These are phyloP conservation scores for Vigna nakashimae DNA, from an alignment of 306 rosid genomes.

Conservation along the genomic window DNA sequence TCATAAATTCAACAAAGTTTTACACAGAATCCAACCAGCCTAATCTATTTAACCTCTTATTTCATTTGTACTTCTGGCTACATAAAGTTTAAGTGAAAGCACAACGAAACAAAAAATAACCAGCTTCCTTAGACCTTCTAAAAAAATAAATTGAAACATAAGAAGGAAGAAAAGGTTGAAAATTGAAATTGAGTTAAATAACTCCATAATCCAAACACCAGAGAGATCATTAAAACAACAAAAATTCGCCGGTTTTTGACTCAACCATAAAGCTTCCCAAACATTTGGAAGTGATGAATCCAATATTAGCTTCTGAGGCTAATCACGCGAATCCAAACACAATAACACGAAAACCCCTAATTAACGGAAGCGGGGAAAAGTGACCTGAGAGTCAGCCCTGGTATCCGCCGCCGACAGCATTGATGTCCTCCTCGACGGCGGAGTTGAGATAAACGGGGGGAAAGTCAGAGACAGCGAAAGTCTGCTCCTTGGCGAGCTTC, in stretches of 20 bases:
- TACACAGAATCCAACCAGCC: not conserved
- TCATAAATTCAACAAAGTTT: slow-evolving; percentile 1
- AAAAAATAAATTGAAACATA: not conserved
- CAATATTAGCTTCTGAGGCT: not conserved
- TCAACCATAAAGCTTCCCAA: not conserved
- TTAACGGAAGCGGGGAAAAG: not conserved
- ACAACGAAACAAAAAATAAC: not conserved
- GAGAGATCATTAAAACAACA: not conserved
- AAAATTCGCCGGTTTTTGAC: not conserved
- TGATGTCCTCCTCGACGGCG: slow-evolving; percentile 64
- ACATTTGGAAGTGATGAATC: no score
- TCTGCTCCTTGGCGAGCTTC: slow-evolving; percentile 63
- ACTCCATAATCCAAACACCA: not conserved
- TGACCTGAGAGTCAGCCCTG: slow-evolving; percentile 35
- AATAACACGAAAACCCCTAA: slow-evolving; percentile 29
- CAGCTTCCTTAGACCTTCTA: not conserved
- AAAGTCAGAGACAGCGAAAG: slow-evolving; percentile 62
- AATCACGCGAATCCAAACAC: not conserved
- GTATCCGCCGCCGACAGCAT: slow-evolving; percentile 92
- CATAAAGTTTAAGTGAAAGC: not conserved
- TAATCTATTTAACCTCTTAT: not conserved
- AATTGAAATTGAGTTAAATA: not conserved
- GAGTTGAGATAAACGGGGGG: slow-evolving; percentile 74
- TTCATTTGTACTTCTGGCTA: not conserved
- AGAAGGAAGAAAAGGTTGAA: not conserved